These are phyloP conservation scores for Aspergillus phoenicis DNA, from an alignment of 2,329 filamentous ascomycete genomes.

Conservation along the genomic window DNA sequence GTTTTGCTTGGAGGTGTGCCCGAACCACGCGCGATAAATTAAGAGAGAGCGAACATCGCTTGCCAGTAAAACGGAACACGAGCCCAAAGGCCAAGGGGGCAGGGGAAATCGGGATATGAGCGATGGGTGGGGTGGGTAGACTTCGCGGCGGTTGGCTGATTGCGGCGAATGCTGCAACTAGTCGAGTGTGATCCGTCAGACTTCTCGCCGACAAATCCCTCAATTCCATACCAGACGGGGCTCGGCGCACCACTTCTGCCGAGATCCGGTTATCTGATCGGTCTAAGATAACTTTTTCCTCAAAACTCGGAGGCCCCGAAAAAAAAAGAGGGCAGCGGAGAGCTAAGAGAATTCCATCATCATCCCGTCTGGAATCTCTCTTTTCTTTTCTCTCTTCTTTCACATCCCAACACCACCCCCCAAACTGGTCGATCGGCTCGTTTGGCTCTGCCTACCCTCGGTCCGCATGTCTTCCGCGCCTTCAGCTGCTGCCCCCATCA, in stretches of 20 bases:
- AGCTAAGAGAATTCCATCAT: constrained; percentile 4
- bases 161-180: constrained; percentile 18
- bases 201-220: constrained; percentile 21
- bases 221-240: constrained; percentile 18
- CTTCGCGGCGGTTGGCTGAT: constrained; percentile 16
- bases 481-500: constrained; percentile 36
- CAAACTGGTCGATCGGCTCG: constrained; percentile 4
- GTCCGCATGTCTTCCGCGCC: constrained; percentile 49
- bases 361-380: background rate
- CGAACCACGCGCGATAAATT: constrained; percentile 23
- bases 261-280: constrained; percentile 49
- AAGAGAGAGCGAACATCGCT: constrained; percentile 23
- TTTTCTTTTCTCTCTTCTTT: background rate
- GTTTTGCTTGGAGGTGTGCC: constrained; percentile 19
- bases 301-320: constrained; percentile 19
- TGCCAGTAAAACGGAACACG: constrained; percentile 12
- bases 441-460: background rate
- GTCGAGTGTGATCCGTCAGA: constrained; percentile 17
- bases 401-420: constrained; percentile 1
- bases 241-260: constrained; percentile 28
- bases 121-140: constrained; percentile 16
- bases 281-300: constrained; percentile 42
- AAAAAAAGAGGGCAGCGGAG: constrained; percentile 18
- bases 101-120: constrained; percentile 9
- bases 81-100: constrained; percentile 22